Evolutionary conservation across 306 rosid species (phyloP).

Genomic region (Fagus sylvatica): DNA sequence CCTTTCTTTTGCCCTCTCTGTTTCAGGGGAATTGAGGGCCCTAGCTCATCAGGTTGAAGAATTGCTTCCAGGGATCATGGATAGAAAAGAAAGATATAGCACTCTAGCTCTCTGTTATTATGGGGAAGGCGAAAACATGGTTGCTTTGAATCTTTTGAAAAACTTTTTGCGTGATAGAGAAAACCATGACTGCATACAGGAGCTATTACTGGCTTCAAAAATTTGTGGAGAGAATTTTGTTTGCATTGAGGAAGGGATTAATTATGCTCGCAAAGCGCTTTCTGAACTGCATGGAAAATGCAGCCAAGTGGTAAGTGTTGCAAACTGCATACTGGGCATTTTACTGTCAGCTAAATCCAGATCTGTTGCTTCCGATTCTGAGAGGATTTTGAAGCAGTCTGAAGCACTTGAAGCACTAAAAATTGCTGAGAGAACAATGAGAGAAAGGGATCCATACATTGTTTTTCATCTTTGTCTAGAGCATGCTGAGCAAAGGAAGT

Average conservation of each 20-base stretch:
- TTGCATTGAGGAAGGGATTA: constrained; percentile 65
- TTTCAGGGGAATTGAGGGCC: constrained; percentile 60
- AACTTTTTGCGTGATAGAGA: constrained; percentile 61
- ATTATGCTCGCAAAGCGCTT: constrained; percentile 52
- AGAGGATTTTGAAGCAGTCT: constrained; percentile 55
- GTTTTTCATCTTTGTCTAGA: constrained; percentile 79
- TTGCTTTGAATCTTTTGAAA: constrained; percentile 76
- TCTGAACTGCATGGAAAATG: constrained; percentile 57
- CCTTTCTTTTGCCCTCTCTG: constrained; percentile 72
- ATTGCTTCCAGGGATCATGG: constrained; percentile 67
- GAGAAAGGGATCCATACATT: constrained; percentile 62
- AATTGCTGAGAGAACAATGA: constrained; percentile 56
- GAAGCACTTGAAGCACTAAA: constrained; percentile 64
- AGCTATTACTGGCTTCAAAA: constrained; percentile 73
- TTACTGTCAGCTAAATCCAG: constrained; percentile 64
- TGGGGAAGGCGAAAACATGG: constrained; percentile 59
- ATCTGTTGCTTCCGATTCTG: constrained; percentile 58
- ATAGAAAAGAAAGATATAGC: constrained; percentile 50
- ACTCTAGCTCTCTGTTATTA: constrained; percentile 74
- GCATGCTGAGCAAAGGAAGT: constrained; percentile 82
- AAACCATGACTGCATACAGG: constrained; percentile 46
- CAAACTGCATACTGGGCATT: constrained; percentile 73
- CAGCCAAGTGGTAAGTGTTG: constrained; percentile 49
- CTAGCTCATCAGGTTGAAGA: constrained; percentile 73
- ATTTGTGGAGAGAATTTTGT: constrained; percentile 64